Evolutionary conservation across 306 rosid genomes (phyloP), one percentile per base, ranked within the genome.

Genomic region (Arachis hypogaea): DNA sequence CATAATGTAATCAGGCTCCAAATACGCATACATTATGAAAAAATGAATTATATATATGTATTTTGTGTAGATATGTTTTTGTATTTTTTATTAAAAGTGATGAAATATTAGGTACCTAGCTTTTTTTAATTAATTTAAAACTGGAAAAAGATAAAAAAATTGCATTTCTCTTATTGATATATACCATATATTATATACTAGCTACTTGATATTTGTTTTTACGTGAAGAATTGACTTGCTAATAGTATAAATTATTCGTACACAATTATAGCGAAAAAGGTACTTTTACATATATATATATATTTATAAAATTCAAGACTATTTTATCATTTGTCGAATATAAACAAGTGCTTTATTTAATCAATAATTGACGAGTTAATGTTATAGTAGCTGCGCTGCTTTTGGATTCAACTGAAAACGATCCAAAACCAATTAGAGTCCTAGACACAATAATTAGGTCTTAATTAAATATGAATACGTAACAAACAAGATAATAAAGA

Each of bases 361-460:
- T 38, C 71, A 64, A 71, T 71, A 14, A 71, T 75, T 63, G 45
- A 69, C 9, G 44, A 11, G 66, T 52, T 79, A 74, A 63, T 62
- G 74, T 69, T 75, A 70, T 64, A 75, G 74, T 33, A 69, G 51
- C 7, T 33, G 40, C 59, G 28, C 28, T 22, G 28, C 28, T 59
- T 59, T 66, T 18, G 7, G 67, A 62, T 68, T 68, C 9, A 7
- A 36, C 59, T 67, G 7, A 44, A 51, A 44, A 43, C 36, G 63
- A 42, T 79, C 42, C 69, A 28, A 47, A 65, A 40, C 40, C 47
- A 38, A 42, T 38, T 50, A 9, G 40, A 30, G 12, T 68, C 59
- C 9, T 30, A 9, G 41, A 57, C n/a, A 38, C 11, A 67, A 43
- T 61, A 16, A 61, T 68, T 73, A 30, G 5, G 18, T 14, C 41